Conservation (phyloP, 2,329 filamentous ascomycete genomes). For the Sclerotinia spermophila region DNA sequence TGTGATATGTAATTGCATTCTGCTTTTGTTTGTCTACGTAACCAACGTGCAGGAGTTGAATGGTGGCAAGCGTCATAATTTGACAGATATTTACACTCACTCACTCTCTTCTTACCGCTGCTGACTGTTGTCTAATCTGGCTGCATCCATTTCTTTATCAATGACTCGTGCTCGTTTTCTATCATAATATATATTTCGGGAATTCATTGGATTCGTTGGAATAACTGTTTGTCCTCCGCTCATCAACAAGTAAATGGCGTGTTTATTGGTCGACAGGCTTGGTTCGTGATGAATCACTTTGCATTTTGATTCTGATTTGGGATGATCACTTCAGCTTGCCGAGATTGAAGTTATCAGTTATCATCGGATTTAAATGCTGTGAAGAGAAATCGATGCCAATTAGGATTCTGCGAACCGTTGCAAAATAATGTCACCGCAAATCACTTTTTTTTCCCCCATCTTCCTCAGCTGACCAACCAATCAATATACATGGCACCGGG, state of each 20-base stretch:
- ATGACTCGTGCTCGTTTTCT: slow-evolving; percentile 6
- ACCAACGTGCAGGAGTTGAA: slow-evolving; percentile 2
- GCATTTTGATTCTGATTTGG: slow-evolving; percentile 1
- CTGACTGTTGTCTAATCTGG: neutral
- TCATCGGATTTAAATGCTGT: slow-evolving; percentile 9
- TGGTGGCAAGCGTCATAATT: slow-evolving; percentile 6
- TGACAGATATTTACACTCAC: slow-evolving; percentile 1
- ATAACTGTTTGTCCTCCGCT: slow-evolving; percentile 13
- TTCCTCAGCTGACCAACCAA: slow-evolving; percentile 18
- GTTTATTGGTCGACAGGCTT: slow-evolving; percentile 8
- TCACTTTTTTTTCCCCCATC: slow-evolving; percentile 10
- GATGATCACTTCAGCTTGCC: slow-evolving; percentile 8
- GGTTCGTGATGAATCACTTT: slow-evolving; percentile 14
- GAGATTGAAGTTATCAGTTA: slow-evolving; percentile 20
- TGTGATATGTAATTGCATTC: slow-evolving; percentile 5
- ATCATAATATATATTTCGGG: slow-evolving; percentile 8
- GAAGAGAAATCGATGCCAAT: slow-evolving; percentile 11
- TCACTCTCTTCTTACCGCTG: slow-evolving; percentile 9
- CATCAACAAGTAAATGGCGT: neutral
- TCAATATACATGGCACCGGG: neutral
- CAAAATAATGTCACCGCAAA: slow-evolving; percentile 10
- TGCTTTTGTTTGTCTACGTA: slow-evolving; percentile 10
- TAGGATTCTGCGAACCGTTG: slow-evolving; percentile 2
- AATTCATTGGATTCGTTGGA: slow-evolving; percentile 4
- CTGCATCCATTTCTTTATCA: neutral